Base-by-base conservation (phyloP, 805 yeast species). In the Cyberlindnera galapagoensis region DNA sequence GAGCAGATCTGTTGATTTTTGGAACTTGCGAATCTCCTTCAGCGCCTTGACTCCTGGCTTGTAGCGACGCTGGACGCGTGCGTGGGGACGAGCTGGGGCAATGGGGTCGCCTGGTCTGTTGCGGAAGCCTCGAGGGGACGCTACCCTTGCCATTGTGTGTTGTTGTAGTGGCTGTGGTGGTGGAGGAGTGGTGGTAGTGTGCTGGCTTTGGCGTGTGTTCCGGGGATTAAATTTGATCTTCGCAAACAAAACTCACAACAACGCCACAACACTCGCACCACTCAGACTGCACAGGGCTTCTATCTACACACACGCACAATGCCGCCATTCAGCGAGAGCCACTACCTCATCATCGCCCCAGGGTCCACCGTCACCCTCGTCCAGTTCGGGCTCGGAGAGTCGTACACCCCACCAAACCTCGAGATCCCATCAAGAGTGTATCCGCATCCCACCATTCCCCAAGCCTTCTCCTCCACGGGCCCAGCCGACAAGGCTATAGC, bases 341-440 rank as follows among this genome's bases (percentile, higher is more conserved):
- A 45, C 30, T 50, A 35, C 33, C 24, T 50, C 29, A 52, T 88
- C 18, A 71, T 88, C 18, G 78, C 85, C 34, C 84, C 94, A 1
- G 95, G 96, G 18, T 80, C 94, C 3, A 64, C 62, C 33, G 61
- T 69, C 33, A 85, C 97, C 0, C 62, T 80, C 33, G 83, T 84
- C 18, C 82, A 81, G 44, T 77, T 83, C 52, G 96, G 96, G 3
- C 63, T 88, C 18, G 65, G 69, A 18, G 94, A 81, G 45, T 65
- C 82, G 1, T 67, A 84, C 40, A 60, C 81, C 7, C 85, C 92
- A 2, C 94, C 97, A 2, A 71, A 76, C 17, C 72, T 71, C 42
- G 74, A 74, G 35, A 64, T 87, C 18, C 94, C 95, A n/a, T 77
- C 95, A 0, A 65, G 65, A 23, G 94, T 90, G 7, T 82, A 73